Evolutionary conservation across 306 rosid species (phyloP).

Genomic region (Lathyrus tuberosus): DNA sequence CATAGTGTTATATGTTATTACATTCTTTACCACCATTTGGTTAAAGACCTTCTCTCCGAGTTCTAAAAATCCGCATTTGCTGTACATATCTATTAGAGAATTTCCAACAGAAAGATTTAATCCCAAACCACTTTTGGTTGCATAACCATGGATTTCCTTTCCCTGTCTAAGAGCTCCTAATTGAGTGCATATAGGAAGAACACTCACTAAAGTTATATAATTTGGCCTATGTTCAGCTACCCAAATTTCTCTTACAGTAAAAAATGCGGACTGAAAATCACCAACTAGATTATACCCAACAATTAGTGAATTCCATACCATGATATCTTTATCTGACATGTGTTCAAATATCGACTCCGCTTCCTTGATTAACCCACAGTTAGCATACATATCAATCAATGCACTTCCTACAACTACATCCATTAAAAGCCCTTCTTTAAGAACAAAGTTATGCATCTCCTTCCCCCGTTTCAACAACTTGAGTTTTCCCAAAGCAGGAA

Average conservation of each 20-base stretch:
- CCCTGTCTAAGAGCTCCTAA: conserved; percentile 49
- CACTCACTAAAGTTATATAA: conserved; percentile 46
- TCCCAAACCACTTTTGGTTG: conserved; percentile 42
- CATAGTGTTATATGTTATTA: conserved; percentile 50
- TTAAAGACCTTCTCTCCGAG: conserved; percentile 46
- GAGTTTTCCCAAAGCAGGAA: conserved; percentile 52
- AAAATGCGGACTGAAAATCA: conserved; percentile 41
- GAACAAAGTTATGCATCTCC: conserved; percentile 48
- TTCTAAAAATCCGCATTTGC: conserved; percentile 53
- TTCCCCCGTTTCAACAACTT: conserved; percentile 50
- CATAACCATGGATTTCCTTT: conserved; percentile 58
- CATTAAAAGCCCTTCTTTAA: conserved; percentile 39
- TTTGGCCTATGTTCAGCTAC: conserved; percentile 46
- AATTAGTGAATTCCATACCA: conserved; percentile 53
- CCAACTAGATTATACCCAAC: conserved; percentile 46
- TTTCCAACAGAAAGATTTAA: conserved; percentile 43
- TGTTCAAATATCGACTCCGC: conserved; percentile 41
- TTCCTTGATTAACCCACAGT: conserved; percentile 52
- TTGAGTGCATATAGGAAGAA: conserved; percentile 55
- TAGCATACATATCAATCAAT: conserved; percentile 51
- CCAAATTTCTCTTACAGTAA: conserved; percentile 44
- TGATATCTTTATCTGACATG: conserved; percentile 39
- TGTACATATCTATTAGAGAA: conserved; percentile 52
- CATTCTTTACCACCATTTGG: conserved; percentile 47
- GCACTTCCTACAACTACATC: conserved; percentile 50